Conservation (phyloP, 2,329 filamentous ascomycete species). For the Nemania diffusa region DNA sequence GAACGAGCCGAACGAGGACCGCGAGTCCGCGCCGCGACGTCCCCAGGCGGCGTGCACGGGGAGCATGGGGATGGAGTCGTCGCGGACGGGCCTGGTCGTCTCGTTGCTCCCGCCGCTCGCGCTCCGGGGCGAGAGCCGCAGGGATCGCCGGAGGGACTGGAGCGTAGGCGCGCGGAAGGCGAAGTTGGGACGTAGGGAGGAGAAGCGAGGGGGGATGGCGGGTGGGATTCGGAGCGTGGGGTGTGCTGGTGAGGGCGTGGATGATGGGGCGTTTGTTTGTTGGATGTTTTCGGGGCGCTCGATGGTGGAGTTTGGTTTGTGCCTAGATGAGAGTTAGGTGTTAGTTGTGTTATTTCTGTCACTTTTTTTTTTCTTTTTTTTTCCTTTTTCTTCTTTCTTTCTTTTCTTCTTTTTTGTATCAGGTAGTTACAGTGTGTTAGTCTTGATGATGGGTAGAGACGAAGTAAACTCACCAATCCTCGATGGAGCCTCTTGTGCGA, state of each 20-base stretch:
- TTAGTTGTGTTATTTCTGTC: slow-evolving; percentile 17
- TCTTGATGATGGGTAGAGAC: no score
- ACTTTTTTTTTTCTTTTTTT: no score
- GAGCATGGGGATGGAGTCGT: slow-evolving; percentile 25
- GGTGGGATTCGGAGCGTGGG: slow-evolving; percentile 25
- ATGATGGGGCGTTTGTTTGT: neutral
- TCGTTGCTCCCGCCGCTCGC: slow-evolving; percentile 22
- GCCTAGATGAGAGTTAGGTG: neutral
- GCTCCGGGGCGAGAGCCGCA: slow-evolving; percentile 27
- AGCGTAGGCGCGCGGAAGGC: slow-evolving; percentile 31
- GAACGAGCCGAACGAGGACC: neutral
- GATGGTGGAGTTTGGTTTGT: slow-evolving; percentile 1
- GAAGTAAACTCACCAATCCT: slow-evolving; percentile 18
- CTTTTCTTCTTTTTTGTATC: no score
- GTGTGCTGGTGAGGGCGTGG: neutral
- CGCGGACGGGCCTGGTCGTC: slow-evolving; percentile 5
- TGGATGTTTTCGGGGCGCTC: slow-evolving; percentile 10
- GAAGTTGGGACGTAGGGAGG: slow-evolving; percentile 35
- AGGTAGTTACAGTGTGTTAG: no score
- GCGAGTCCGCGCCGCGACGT: neutral
- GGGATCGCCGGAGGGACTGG: slow-evolving; percentile 23
- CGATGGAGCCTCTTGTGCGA: neutral
- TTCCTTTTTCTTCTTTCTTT: no score
- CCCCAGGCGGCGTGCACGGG: neutral
- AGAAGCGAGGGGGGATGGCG: slow-evolving; percentile 39